Conservation (phyloP, 257 asterid genomes). For the Pogostemon cablin region DNA sequence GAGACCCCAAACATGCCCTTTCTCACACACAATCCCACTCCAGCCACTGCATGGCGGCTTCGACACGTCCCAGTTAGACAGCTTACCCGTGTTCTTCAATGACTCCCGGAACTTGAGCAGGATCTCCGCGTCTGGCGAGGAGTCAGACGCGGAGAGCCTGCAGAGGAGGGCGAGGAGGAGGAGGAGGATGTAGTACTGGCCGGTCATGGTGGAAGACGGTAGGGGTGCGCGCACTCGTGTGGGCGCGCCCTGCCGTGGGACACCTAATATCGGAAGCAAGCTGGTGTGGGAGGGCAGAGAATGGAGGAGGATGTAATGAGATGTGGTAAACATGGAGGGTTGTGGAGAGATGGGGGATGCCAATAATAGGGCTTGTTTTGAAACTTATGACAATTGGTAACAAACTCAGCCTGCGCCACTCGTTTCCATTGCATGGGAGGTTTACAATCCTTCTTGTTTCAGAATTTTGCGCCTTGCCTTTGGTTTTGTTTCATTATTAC, state of each 20-base stretch:
- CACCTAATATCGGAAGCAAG: constrained; percentile 29
- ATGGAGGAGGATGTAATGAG: constrained; percentile 37
- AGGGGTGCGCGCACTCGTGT: constrained; percentile 49
- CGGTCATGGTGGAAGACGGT: constrained; percentile 35
- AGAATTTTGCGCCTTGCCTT: constrained; percentile 37
- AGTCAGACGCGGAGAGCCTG: not conserved
- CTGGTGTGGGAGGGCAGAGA: constrained; percentile 37
- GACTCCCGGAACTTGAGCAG: constrained; percentile 47
- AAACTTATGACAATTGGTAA: constrained; percentile 45
- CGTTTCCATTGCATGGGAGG: constrained; percentile 31
- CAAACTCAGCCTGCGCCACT: constrained; percentile 37
- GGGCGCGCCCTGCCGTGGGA: constrained; percentile 50
- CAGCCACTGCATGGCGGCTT: constrained; percentile 52
- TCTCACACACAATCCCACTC: constrained; percentile 48
- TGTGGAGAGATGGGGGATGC: constrained; percentile 29
- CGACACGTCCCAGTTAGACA: constrained; percentile 43
- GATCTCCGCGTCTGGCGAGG: constrained; percentile 29
- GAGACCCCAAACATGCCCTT: constrained; percentile 47
- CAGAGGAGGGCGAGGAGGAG: constrained; percentile 24
- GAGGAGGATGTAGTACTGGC: not conserved
- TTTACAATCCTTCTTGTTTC: constrained; percentile 14
- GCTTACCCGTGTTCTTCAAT: constrained; percentile 31
- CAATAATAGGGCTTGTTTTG: constrained; percentile 38
- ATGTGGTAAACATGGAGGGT: constrained; percentile 37
- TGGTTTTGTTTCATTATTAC: not conserved